A percentile compares a stretch with the other conserved stretches of the same genome.
Conservation (phyloP, 2,329 filamentous ascomycete species). For the Exserohilum turcica region DNA sequence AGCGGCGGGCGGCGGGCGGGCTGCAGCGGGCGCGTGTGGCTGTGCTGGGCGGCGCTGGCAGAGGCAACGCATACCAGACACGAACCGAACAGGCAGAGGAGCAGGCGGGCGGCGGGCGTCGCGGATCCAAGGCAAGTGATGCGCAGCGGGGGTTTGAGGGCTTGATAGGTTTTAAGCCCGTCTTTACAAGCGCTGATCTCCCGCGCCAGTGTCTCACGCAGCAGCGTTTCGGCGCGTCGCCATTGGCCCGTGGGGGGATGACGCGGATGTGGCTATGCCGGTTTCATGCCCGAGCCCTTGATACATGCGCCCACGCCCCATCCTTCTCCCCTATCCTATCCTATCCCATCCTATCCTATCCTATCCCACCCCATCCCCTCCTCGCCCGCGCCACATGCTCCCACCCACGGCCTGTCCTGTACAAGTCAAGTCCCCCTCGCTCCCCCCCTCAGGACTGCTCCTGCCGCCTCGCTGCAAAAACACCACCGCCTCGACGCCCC, state of each 20-base stretch:
- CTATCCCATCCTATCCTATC: no score
- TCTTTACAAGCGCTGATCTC: conserved; percentile 20
- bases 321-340: conserved; percentile 17
- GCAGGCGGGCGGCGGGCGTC: neutral
- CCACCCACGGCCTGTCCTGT: conserved; percentile 4
- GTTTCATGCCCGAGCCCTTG: conserved; percentile 30
- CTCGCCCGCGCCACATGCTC: conserved; percentile 11
- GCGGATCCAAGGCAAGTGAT: neutral
- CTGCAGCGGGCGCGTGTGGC: neutral
- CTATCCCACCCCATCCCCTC: no score
- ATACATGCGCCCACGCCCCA: no score
- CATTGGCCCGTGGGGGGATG: conserved; percentile 25
- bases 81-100: neutral
- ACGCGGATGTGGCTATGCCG: conserved; percentile 30
- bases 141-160: conserved; percentile 1
- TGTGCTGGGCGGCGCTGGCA: neutral
- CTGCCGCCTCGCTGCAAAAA: neutral
- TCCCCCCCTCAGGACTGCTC: neutral
- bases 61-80: neutral
- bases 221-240: conserved; percentile 15
- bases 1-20: neutral
- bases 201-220: conserved; percentile 38
- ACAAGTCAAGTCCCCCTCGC: conserved; percentile 2
- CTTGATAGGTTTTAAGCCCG: conserved; percentile 24
- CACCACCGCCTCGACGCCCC: neutral